A percentile compares a stretch with the other conserved stretches of the same genome.
phyloP scores from a whole-genome alignment of 1,284 basidiomycete species.

The Cerioporus squamosus region DNA sequence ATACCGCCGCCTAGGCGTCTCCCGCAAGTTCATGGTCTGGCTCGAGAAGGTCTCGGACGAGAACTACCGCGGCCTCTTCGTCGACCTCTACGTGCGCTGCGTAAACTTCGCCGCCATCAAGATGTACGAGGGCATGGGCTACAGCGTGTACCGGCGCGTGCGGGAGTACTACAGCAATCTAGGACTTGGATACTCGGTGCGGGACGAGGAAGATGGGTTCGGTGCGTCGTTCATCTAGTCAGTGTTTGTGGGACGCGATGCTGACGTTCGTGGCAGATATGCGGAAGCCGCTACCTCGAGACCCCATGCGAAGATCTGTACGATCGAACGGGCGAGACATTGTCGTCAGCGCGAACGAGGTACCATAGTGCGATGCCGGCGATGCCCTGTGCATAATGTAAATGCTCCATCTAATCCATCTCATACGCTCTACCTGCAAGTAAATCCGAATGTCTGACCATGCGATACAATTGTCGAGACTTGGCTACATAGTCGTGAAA shows the following conservation, averaged over 20 bases:
- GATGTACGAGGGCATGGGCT: conserved; percentile 89
- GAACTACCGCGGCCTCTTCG: conserved; percentile 80
- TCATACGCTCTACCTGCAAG: no score
- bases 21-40: conserved; percentile 79
- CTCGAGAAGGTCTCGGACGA: conserved; percentile 84
- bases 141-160: conserved; percentile 86
- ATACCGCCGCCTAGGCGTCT: conserved; percentile 85
- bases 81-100: conserved; percentile 90
- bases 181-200: conserved; percentile 65
- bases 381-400: not conserved
- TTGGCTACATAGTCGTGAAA: no score
- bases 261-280: conserved; percentile 62
- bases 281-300: conserved; percentile 80
- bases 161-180: conserved; percentile 85
- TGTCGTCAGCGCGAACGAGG: conserved; percentile 70
- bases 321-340: conserved; percentile 75
- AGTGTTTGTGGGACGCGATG: not conserved
- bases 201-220: conserved; percentile 90
- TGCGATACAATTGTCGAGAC: not conserved
- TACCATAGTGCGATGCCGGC: conserved; percentile 44
- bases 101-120: conserved; percentile 76
- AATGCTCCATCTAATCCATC: conserved; percentile 4
- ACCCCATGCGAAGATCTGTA: conserved; percentile 65
- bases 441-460: no score
- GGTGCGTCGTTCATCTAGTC: conserved; percentile 56